Evolutionary conservation across 148 eudicot species (phyloP).

Genomic region (Cornus florida): DNA sequence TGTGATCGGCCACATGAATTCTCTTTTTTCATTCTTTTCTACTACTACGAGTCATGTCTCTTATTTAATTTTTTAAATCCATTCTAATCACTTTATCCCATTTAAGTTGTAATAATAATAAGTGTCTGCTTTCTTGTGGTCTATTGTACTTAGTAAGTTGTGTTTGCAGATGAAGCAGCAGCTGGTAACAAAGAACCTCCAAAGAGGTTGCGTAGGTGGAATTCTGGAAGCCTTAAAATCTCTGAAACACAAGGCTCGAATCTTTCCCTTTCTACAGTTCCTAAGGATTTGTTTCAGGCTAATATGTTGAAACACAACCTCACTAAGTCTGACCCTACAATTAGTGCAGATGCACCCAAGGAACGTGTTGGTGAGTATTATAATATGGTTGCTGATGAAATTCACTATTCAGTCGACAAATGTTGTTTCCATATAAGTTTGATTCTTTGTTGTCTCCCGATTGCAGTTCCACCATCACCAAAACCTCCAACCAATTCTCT

Average conservation of each 20-base stretch:
- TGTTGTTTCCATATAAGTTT: not conserved
- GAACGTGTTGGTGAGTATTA: conserved; percentile 75
- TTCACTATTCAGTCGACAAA: not conserved
- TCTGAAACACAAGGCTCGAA: conserved; percentile 41
- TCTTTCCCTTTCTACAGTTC: conserved; percentile 28
- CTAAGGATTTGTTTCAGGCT: conserved; percentile 33
- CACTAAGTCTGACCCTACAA: conserved; percentile 48
- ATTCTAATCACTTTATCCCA: no score
- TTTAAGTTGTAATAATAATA: not conserved
- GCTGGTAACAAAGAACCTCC: conserved; percentile 46
- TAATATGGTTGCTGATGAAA: not conserved
- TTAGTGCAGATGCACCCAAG: conserved; percentile 47
- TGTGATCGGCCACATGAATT: no score
- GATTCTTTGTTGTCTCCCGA: conserved; percentile 3
- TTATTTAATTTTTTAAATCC: no score
- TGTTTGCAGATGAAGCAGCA: conserved; percentile 52
- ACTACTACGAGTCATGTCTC: no score
- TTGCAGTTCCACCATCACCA: conserved; percentile 72
- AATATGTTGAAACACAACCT: conserved; percentile 41
- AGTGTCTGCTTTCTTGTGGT: not conserved
- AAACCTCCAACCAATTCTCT: conserved; percentile 76
- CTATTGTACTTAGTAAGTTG: not conserved
- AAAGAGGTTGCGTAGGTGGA: conserved; percentile 85
- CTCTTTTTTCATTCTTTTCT: no score
- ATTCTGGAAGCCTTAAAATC: conserved; percentile 44